Evolutionary conservation across 1,284 basidiomycete genomes (phyloP).

Genomic region (Spongispora temasekensis): DNA sequence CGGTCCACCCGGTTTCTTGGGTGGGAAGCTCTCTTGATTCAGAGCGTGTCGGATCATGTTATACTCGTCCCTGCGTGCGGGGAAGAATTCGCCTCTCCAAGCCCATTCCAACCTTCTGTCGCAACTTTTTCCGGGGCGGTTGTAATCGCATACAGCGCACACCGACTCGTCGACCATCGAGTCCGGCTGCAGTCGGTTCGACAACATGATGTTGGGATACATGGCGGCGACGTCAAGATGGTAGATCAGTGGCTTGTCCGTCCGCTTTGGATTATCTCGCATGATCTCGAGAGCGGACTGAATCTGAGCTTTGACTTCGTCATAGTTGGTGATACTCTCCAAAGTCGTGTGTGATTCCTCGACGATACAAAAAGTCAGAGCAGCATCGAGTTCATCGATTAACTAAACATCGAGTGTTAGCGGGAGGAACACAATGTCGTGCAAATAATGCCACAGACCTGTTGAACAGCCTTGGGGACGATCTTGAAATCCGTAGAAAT

Average conservation of each 20-base stretch:
- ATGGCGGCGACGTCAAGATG: conserved; percentile 99
- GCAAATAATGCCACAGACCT: conserved; percentile 48
- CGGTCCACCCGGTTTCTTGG: conserved; percentile 73
- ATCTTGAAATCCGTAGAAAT: conserved; percentile 97
- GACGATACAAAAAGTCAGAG: conserved; percentile 85
- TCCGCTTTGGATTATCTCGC: conserved; percentile 88
- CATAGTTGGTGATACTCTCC: conserved; percentile 93
- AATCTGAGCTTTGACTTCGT: conserved; percentile 87
- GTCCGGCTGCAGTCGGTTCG: conserved; percentile 97
- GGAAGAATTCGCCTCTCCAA: conserved; percentile 99
- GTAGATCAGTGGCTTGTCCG: conserved; percentile 95
- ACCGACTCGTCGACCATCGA: conserved; percentile 96
- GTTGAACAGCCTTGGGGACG: conserved; percentile 83
- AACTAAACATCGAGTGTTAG: conserved; percentile 52
- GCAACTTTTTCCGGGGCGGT: conserved; percentile 94
- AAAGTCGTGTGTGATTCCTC: conserved; percentile 86
- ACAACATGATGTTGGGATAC: conserved; percentile 99
- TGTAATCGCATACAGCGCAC: conserved; percentile 98
- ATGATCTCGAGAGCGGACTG: conserved; percentile 80
- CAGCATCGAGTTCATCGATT: conserved; percentile 92
- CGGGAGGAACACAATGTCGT: neutral
- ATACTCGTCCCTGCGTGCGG: conserved; percentile 95
- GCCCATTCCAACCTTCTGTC: conserved; percentile 97
- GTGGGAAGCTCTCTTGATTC: conserved; percentile 92
- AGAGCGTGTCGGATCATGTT: conserved; percentile 99